Conservation (phyloP, 345 rosid species). For the Psidium guajava region DNA sequence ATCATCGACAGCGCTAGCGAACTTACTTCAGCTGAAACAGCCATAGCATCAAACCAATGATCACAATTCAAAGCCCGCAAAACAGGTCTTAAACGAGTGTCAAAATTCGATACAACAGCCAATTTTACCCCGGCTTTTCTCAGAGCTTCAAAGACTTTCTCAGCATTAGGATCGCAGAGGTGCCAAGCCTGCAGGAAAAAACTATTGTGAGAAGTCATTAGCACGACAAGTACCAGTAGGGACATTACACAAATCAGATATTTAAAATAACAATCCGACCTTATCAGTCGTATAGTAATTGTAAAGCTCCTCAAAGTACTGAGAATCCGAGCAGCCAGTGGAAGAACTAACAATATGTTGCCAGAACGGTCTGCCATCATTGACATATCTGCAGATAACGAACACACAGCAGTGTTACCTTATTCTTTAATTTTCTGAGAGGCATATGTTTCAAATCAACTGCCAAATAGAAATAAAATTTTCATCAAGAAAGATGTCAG, state of each 20-base stretch:
- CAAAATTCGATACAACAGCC: slow-evolving; percentile 93
- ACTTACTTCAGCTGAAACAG: slow-evolving; percentile 95
- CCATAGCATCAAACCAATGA: slow-evolving; percentile 92
- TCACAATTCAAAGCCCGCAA: slow-evolving; percentile 76
- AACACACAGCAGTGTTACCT: not conserved
- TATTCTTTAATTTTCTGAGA: not conserved
- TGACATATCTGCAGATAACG: slow-evolving; percentile 56
- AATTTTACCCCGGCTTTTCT: slow-evolving; percentile 71
- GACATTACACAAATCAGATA: not conserved
- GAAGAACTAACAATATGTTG: slow-evolving; percentile 79
- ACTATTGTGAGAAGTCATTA: not conserved
- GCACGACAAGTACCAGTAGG: not conserved
- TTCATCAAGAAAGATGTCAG: not conserved
- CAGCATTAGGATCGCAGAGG: slow-evolving; percentile 89
- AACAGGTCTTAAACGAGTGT: slow-evolving; percentile 85
- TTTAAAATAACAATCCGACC: slow-evolving; percentile 19
- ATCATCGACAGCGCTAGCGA: not conserved
- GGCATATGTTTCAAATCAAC: not conserved
- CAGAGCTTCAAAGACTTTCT: slow-evolving; percentile 71
- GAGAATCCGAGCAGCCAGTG: slow-evolving; percentile 82
- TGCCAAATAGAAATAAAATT: not conserved
- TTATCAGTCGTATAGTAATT: slow-evolving; percentile 71
- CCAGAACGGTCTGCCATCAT: slow-evolving; percentile 96
- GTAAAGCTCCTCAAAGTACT: slow-evolving; percentile 90
- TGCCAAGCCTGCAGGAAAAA: slow-evolving; percentile 74